Conservation (phyloP, 2,329 filamentous ascomycete genomes). For the Claviceps humidiphila region DNA sequence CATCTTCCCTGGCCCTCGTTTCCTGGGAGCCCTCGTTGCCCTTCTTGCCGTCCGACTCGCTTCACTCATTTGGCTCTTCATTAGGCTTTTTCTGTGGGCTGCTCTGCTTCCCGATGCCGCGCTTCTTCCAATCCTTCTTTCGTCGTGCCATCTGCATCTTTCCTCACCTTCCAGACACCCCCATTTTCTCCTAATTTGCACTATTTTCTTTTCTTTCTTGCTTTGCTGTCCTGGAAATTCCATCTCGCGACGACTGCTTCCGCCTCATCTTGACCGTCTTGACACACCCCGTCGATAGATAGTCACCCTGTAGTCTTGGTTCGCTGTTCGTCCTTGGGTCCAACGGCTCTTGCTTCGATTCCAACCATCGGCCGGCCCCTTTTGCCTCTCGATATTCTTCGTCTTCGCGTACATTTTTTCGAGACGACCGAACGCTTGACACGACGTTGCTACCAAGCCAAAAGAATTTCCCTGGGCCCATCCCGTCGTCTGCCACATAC, state of each 20-base stretch:
- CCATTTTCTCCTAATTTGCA: constrained; percentile 18
- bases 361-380: constrained; percentile 4
- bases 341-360: constrained; percentile 3
- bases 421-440: too few relatives aligned
- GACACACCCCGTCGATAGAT: background rate
- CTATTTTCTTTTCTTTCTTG: constrained; percentile 20
- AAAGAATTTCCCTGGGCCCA: too few relatives aligned
- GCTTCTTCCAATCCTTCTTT: constrained; percentile 13
- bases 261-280: background rate
- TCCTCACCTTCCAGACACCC: constrained; percentile 19
- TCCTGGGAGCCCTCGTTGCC: background rate
- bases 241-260: background rate
- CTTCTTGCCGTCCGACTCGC: constrained; percentile 11
- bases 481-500: background rate
- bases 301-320: background rate
- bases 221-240: constrained; percentile 7
- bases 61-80: constrained; percentile 9
- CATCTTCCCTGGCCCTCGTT: too few relatives aligned
- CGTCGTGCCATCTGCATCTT: constrained; percentile 11
- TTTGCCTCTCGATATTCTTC: constrained; percentile 4
- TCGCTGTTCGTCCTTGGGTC: background rate
- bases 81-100: constrained; percentile 11
- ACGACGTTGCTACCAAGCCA: too few relatives aligned
- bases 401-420: background rate
- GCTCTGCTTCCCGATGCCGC: constrained; percentile 17